A percentile compares a stretch with the other conserved stretches of the same genome.
Evolutionary conservation across 805 yeast genomes (phyloP).

Genomic region (Saturnispora sekii): DNA sequence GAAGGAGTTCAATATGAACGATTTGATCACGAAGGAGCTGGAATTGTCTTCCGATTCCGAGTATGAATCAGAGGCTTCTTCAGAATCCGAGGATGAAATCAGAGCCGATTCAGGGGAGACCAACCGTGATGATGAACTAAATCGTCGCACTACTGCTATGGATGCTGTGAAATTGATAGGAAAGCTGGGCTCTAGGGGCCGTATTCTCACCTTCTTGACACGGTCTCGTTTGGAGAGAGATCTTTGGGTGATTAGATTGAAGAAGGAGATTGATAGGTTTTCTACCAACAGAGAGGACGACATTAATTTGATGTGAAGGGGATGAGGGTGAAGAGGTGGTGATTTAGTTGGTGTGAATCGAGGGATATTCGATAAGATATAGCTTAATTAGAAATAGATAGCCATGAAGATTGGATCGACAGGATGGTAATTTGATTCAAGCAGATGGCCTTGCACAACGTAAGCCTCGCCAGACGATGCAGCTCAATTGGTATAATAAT

Average conservation of each 20-base stretch:
- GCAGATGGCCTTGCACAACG: no score
- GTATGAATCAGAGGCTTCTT: constrained; percentile 5
- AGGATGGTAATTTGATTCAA: no score
- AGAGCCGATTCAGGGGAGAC: background rate
- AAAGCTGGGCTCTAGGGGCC: constrained; percentile 58
- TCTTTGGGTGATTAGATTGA: constrained; percentile 55
- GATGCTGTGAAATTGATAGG: constrained; percentile 37
- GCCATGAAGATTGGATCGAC: no score
- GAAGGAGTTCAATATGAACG: background rate
- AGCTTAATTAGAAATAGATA: no score
- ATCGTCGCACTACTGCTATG: no score
- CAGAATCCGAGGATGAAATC: constrained; percentile 5
- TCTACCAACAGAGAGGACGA: constrained; percentile 9
- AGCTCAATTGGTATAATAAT: no score
- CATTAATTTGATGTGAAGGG: constrained; percentile 7
- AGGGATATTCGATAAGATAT: no score
- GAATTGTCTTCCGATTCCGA: background rate
- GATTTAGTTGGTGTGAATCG: no score
- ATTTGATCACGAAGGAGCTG: background rate
- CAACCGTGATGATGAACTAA: no score
- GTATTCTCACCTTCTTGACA: constrained; percentile 65
- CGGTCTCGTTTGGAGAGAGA: constrained; percentile 77
- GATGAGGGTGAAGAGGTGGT: no score
- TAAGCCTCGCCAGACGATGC: no score
- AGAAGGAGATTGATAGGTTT: constrained; percentile 35